Base-by-base conservation (phyloP, 1,284 basidiomycete species). In the Xerocomus minutiporus region DNA sequence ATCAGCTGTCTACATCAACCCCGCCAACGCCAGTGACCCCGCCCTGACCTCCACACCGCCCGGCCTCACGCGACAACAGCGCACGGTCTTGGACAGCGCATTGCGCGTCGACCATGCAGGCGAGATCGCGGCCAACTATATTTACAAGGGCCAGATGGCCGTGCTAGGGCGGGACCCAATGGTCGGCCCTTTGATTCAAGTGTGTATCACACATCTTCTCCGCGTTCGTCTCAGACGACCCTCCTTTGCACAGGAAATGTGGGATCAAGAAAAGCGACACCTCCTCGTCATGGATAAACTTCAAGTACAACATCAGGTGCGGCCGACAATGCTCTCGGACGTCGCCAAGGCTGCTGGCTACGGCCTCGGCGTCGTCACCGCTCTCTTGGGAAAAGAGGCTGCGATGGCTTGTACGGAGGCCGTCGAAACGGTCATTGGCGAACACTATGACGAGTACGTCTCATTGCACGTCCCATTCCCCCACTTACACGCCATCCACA, bases 321-420 rank as follows among this genome's bases (percentile, higher is more conserved):
- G 93, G 28, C 95, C 95, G 12, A 97, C 94, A 1, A 60, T 86
- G 1, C 76, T 98, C 29, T 84, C 85, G 52, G 90, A 92, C 15
- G 75, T 93, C 1, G 96, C 95, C 64, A 90, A 92, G 61, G 79
- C 82, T 2, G 88, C 88, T 46, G 94, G 94, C 1, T 93, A 89
- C 65, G 85, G 88, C 1, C 73, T 98, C 5, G 95, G 95, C 5
- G 86, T 86, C 2, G 79, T 77, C 0, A 97, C 95, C 0, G 95
- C 93, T 1, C 69, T 96, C 17, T 79, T 97, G 80, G 91, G 95
- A 15, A 89, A 86, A 63, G 86, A 97, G 60, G 93, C 93, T 7
- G 94, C 95, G 1, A 98, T 98, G 95, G 95, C 95, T 2, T 97
- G 94, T 62, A 98, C 95, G 0, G 95, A 98, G 70, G 95, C 95